Evolutionary conservation across 352 stramenopile species (phyloP), one percentile per base, ranked within the genome.

Genomic region (Phytophthora sojae): DNA sequence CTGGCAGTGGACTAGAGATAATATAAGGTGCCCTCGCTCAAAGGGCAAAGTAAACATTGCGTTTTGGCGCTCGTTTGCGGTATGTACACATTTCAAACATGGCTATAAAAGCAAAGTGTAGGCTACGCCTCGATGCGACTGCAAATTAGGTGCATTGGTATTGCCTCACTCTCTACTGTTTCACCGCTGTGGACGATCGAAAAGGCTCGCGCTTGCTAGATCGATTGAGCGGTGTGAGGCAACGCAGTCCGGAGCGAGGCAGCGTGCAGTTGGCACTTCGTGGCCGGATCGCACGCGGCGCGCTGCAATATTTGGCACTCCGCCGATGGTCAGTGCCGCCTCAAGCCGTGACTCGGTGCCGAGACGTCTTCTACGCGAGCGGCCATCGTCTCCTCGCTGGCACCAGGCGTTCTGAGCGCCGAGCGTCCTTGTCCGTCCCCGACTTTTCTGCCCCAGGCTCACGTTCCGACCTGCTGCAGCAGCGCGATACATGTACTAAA

Each of bases 361-460:
- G 32, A 39, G 19, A 4, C 39, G 21, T 6, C n/a, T n/a, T 64
- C 44, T 42, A 30, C 21, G 39, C 58, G n/a, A 37, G n/a, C 7
- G 37, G 35, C 14, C 61, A 47, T 64, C 47, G 30, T 58, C 42
- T 47, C 29, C 42, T 63, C 45, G 62, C 42, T 61, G 35, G 14
- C 39, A 47, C 14, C 15, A 47, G 39, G 15, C 39, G 14, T 9
- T 47, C 39, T 19, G 39, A 47, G 39, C 39, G 9, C 11, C 15
- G 32, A 67, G 17, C 23, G 35, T 57, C 25, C 29, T 51, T 49
- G 53, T 58, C 47, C 25, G 39, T 25, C 42, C 23, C 30, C 47
- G 64, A 64, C 44, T 64, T 69, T 64, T 73, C 65, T 73, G 65
- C 58, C 30, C 19, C 39, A 25, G 30, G 23, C 53, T 35, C 23